Conservation (phyloP, 768 basidiomycete genomes). For the Crepidotus variabilis region DNA sequence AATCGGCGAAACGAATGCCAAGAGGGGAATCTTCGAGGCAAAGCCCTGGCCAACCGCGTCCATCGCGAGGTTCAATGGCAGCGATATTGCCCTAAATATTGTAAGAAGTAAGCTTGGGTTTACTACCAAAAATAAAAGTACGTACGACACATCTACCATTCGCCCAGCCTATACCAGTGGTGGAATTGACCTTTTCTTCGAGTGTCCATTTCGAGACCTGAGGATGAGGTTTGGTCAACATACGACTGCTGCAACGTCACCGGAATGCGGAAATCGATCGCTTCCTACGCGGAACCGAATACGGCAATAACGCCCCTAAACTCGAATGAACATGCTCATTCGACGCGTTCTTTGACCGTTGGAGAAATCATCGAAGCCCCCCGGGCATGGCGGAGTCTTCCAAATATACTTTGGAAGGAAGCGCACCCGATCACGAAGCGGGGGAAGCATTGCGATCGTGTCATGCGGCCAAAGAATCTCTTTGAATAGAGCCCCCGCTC, state of each 20-base stretch:
- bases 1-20: conserved; percentile 74
- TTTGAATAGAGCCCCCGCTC: too few relatives aligned
- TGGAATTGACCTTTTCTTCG: conserved; percentile 61
- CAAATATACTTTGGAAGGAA: background rate
- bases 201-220: conserved; percentile 49
- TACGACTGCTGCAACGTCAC: background rate
- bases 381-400: background rate
- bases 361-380: too few relatives aligned
- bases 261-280: too few relatives aligned
- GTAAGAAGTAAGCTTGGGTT: background rate
- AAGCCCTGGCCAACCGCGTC: conserved; percentile 59
- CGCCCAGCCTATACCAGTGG: conserved; percentile 67
- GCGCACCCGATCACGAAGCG: background rate
- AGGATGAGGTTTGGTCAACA: background rate
- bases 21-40: conserved; percentile 78
- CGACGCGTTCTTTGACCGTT: background rate
- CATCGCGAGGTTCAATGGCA: conserved; percentile 35
- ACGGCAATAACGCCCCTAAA: too few relatives aligned
- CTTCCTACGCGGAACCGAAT: too few relatives aligned
- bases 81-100: conserved; percentile 51
- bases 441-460: background rate
- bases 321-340: background rate
- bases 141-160: conserved; percentile 65
- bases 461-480: background rate
- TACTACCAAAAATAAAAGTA: conserved; percentile 1